Conservation (phyloP, 306 rosid species). For the Herpetospermum pedunculosum region DNA sequence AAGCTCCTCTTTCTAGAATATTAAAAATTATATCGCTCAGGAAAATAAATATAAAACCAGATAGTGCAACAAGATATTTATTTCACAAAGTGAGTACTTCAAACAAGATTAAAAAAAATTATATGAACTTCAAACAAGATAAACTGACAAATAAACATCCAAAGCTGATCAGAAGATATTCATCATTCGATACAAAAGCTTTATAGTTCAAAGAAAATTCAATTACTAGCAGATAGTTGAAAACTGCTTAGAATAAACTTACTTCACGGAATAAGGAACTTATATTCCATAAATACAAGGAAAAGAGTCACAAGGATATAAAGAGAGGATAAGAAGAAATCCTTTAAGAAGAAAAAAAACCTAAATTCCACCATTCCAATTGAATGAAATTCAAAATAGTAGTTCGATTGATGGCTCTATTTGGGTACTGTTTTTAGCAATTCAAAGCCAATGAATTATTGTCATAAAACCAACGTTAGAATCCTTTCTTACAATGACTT, state of each 20-base stretch:
- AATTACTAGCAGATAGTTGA: background rate
- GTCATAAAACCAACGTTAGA: background rate
- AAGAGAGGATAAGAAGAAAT: background rate
- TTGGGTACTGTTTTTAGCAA: background rate
- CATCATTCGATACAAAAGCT: background rate
- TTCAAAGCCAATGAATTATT: background rate
- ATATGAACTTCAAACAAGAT: background rate
- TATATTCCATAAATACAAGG: background rate
- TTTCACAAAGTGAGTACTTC: background rate
- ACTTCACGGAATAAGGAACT: background rate
- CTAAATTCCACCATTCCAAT: background rate
- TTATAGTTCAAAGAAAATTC: background rate
- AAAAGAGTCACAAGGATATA: background rate
- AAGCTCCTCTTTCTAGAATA: constrained; percentile 75
- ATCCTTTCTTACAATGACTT: background rate
- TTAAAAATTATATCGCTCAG: constrained; percentile 24
- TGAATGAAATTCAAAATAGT: background rate
- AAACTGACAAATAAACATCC: background rate
- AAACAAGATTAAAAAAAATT: background rate
- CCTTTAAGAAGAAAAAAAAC: background rate
- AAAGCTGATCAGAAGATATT: background rate
- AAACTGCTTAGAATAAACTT: background rate
- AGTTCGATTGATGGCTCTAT: background rate
- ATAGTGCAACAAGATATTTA: background rate
- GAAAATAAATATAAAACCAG: constrained; percentile 4